These are phyloP conservation scores for Bacidia gigantensis DNA, from an alignment of 495 filamentous ascomycete genomes.

Conservation along the genomic window DNA sequence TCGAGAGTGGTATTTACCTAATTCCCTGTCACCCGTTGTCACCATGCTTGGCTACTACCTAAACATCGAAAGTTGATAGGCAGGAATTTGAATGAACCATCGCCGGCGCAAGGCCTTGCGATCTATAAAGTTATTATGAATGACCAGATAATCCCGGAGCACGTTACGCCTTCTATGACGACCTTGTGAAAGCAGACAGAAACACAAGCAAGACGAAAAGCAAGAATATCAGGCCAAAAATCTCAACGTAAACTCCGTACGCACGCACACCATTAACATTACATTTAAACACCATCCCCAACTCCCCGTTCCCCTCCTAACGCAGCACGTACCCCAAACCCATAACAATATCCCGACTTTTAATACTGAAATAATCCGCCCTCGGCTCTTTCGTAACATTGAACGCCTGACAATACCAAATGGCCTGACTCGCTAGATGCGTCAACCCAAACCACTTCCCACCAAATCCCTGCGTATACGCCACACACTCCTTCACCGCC, in stretches of 20 bases:
- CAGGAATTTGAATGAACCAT: constrained; percentile 51
- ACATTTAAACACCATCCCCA: not conserved
- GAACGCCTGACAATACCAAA: not conserved
- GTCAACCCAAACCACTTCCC: not conserved
- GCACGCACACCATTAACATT: not conserved
- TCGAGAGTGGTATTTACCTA: no score
- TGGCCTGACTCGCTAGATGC: not conserved
- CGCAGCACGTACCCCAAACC: not conserved
- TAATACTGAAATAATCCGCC: not conserved
- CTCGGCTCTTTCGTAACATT: not conserved
- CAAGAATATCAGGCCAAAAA: no score
- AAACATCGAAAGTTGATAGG: constrained; percentile 48
- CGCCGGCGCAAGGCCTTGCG: constrained; percentile 20
- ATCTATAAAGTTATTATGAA: constrained; percentile 22
- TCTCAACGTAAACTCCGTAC: no score
- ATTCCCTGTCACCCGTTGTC: constrained; percentile 12
- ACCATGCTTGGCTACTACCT: constrained; percentile 37
- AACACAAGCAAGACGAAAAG: no score
- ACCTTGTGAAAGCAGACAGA: no score
- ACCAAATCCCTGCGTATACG: not conserved
- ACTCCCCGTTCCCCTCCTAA: no score
- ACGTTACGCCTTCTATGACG: no score
- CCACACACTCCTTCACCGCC: not conserved
- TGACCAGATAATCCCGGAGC: constrained; percentile 47
- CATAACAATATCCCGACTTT: not conserved